Conservation (phyloP, 257 asterid species). For the Prunella vulgaris region DNA sequence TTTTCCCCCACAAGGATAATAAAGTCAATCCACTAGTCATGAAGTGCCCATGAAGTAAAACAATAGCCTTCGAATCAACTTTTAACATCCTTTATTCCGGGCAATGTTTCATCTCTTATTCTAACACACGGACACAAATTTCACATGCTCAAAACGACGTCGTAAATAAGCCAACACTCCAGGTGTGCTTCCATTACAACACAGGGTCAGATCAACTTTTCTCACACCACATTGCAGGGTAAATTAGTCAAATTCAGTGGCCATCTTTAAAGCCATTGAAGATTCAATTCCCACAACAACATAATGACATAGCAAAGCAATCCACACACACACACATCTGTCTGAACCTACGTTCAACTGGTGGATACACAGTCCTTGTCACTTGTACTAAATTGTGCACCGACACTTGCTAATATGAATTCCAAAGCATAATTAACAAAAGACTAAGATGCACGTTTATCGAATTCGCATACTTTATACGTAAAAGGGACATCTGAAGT, state of each 20-base stretch:
- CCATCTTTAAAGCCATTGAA: not conserved
- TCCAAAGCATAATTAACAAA: conserved; percentile 13
- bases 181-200: conserved; percentile 3
- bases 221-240: not conserved
- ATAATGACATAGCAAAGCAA: not conserved
- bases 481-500: not conserved
- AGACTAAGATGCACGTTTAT: not conserved
- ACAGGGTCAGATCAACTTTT: conserved; percentile 27
- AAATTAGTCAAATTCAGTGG: conserved; percentile 17
- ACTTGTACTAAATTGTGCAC: conserved; percentile 12
- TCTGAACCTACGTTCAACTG: not conserved
- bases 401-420: conserved; percentile 29
- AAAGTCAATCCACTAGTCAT: conserved; percentile 34
- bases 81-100: not conserved
- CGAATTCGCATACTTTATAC: not conserved
- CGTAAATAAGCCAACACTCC: not conserved
- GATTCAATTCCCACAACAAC: not conserved
- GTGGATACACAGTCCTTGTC: conserved; percentile 30
- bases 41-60: conserved; percentile 37
- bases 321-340: conserved; percentile 16
- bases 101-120: not conserved
- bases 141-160: no score
- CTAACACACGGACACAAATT: no score
- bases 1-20: conserved; percentile 23
- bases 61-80: conserved; percentile 10